Evolutionary conservation across 2,329 filamentous ascomycete species (phyloP).

Genomic region (Phyllosticta capitalensis): DNA sequence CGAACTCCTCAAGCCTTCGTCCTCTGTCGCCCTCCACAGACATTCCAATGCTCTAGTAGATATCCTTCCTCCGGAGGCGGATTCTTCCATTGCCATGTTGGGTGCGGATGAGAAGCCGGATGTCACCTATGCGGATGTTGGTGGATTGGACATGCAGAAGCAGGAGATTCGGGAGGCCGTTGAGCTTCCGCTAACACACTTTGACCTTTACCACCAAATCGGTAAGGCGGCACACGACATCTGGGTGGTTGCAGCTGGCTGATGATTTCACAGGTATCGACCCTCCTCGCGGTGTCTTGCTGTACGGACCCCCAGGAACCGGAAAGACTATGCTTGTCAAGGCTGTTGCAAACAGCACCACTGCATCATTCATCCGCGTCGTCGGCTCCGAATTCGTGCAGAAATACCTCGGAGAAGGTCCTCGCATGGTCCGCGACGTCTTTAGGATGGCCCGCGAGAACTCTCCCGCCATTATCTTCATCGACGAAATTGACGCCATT

Average conservation of each 20-base stretch:
- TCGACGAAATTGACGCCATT: constrained; percentile 98
- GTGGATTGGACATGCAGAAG: constrained; percentile 98
- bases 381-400: constrained; percentile 98
- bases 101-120: constrained; percentile 95
- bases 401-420: constrained; percentile 95
- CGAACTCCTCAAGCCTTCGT: constrained; percentile 94
- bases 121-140: constrained; percentile 94
- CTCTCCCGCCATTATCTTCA: constrained; percentile 97
- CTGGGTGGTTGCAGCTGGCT: neutral
- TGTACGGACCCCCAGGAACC: constrained; percentile 92
- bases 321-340: constrained; percentile 98
- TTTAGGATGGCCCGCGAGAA: constrained; percentile 99
- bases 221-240: constrained; percentile 38
- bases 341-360: constrained; percentile 96
- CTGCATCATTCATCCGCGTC: constrained; percentile 95
- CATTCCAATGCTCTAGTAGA: constrained; percentile 98
- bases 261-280: constrained; percentile 55
- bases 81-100: constrained; percentile 98
- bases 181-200: constrained; percentile 91
- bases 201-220: constrained; percentile 98
- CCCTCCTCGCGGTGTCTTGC: constrained; percentile 86
- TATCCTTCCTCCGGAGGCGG: constrained; percentile 95
- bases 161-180: constrained; percentile 98
- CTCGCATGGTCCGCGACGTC: constrained; percentile 97
- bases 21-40: constrained; percentile 91